Evolutionary conservation across 2,329 filamentous ascomycete genomes (phyloP), one percentile per base, ranked within the genome.

Genomic region (Canariomyces notabilis): DNA sequence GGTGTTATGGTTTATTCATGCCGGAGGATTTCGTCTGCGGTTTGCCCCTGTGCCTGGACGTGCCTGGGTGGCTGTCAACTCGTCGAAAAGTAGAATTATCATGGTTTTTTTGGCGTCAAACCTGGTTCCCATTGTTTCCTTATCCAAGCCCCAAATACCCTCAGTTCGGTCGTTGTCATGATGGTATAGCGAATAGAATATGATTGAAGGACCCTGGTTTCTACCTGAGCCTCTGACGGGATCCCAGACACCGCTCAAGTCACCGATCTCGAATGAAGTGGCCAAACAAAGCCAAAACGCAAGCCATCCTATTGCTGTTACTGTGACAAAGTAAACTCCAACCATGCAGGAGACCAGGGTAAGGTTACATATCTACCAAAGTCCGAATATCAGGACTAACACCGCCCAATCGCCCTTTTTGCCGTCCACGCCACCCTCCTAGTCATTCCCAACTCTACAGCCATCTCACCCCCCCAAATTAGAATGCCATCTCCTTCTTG

Each of bases 401-500:
- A 41, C 42, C 37, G 11, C 42, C 18, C 37, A 4, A 18, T 41
- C 29, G n/a, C 23, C 47, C 20, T 44, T 50, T 47, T 45, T 20
- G 19, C 31, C 42, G 15, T 37, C 51, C 37, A 46, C 21, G 16
- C 44, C 37, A 20, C 34, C 34, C 19, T 37, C n/a, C 29, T 22
- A 29, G 14, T 26, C n/a, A 19, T 20, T 16, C 22, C 18, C 37
- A 37, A 19, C 37, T 21, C 23, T 32, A 36, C 29, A 37, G 21
- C 20, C 33, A 31, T 21, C 14, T 16, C 14, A 11, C 19, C 15
- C 37, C 26, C 18, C 22, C 23, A 33, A 26, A 18, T 62, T 67
- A 75, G 31, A 79, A 70, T 47, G 90, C 82, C 87, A 97, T 85
- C 73, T 84, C 80, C 86, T 96, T 96, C 87, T 97, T 97, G 70